These are phyloP conservation scores for Chalciporus pseudorubinellus DNA, from an alignment of 768 basidiomycete genomes.

Conservation along the genomic window DNA sequence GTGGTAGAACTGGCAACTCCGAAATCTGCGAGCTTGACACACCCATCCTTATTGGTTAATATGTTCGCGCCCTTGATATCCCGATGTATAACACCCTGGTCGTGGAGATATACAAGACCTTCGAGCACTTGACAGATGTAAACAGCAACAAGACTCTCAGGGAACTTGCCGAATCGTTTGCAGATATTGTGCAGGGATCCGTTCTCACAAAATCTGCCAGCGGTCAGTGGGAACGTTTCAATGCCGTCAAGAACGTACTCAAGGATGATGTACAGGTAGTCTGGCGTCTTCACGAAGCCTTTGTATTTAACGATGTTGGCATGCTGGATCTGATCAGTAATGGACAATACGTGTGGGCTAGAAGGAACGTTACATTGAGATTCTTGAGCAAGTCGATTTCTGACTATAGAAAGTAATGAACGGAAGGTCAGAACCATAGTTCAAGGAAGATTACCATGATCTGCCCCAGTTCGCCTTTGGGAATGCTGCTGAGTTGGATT, in stretches of 20 bases:
- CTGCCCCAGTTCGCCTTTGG: conserved; percentile 89
- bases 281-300: conserved; percentile 92
- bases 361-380: conserved; percentile 65
- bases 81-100: conserved; percentile 98
- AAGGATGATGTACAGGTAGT: conserved; percentile 94
- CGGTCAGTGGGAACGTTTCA: conserved; percentile 7
- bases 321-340: conserved; percentile 53
- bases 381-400: conserved; percentile 98
- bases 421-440: not conserved
- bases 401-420: conserved; percentile 49
- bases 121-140: conserved; percentile 97
- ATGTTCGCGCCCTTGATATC: conserved; percentile 99
- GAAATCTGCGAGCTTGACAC: conserved; percentile 98
- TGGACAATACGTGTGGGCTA: not conserved
- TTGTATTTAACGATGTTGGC: conserved; percentile 99
- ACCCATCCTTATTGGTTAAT: conserved; percentile 97
- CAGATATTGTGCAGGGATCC: conserved; percentile 93
- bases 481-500: conserved; percentile 91
- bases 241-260: conserved; percentile 53
- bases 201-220: conserved; percentile 88
- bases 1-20: conserved; percentile 87
- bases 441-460: conserved; percentile 71
- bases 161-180: conserved; percentile 98
- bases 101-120: conserved; percentile 94
- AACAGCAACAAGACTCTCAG: conserved; percentile 92